Conservation (phyloP, 2,329 filamentous ascomycete genomes). For the Chaetomium globosum region DNA sequence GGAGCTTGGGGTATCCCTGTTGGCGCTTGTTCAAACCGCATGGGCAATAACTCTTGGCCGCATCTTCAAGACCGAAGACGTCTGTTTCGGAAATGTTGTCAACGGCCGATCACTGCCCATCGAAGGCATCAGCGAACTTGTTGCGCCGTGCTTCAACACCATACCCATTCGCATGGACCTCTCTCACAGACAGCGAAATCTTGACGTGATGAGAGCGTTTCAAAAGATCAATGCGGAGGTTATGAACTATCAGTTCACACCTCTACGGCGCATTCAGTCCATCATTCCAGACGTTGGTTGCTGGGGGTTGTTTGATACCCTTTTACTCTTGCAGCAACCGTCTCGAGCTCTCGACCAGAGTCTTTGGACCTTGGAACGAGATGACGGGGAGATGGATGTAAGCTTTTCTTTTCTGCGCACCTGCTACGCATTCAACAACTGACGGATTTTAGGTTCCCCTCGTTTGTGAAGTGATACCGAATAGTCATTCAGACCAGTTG, state of each 20-base stretch:
- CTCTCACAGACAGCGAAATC: slow-evolving; percentile 51
- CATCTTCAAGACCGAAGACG: slow-evolving; percentile 59
- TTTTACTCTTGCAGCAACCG: slow-evolving; percentile 76
- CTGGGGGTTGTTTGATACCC: slow-evolving; percentile 70
- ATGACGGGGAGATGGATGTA: slow-evolving; percentile 69
- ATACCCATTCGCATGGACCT: slow-evolving; percentile 69
- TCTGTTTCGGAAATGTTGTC: slow-evolving; percentile 87
- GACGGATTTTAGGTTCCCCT: slow-evolving; percentile 59
- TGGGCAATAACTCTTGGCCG: slow-evolving; percentile 69
- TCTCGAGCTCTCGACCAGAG: slow-evolving; percentile 56
- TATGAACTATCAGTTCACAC: slow-evolving; percentile 72
- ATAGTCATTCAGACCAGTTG: slow-evolving; percentile 54
- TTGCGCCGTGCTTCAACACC: slow-evolving; percentile 94
- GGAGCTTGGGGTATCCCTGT: slow-evolving; percentile 60
- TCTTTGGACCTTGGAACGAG: slow-evolving; percentile 60
- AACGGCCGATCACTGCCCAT: slow-evolving; percentile 72
- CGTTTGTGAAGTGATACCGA: slow-evolving; percentile 73
- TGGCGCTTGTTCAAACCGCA: slow-evolving; percentile 70
- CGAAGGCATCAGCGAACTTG: slow-evolving; percentile 67
- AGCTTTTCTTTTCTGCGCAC: slow-evolving; percentile 35
- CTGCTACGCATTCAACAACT: background rate
- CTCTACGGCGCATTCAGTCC: slow-evolving; percentile 70
- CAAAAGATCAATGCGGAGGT: slow-evolving; percentile 64
- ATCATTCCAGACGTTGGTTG: slow-evolving; percentile 47
- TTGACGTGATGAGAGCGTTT: slow-evolving; percentile 61